phyloP scores from a whole-genome alignment of 2,329 filamentous ascomycete genomes.

The Scedosporium boydii region DNA sequence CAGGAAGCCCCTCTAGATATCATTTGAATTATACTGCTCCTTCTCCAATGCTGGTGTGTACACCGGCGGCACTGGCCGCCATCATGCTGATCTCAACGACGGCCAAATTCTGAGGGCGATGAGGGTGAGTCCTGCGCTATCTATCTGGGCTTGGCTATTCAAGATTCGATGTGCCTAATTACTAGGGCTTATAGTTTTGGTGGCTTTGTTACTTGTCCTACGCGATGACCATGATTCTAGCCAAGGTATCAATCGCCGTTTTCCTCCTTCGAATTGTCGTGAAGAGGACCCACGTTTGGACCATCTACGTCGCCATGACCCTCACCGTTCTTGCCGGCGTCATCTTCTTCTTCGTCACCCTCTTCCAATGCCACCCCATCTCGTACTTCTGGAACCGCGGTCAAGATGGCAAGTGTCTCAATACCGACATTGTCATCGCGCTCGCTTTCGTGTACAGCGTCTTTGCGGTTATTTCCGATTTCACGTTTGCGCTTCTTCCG shows the following conservation, averaged over 20 bases:
- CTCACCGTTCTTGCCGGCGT: slow-evolving; percentile 26
- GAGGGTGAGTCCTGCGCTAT: slow-evolving; percentile 17
- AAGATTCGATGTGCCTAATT: slow-evolving; percentile 10
- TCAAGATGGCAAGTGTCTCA: slow-evolving; percentile 25
- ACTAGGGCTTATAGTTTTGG: slow-evolving; percentile 18
- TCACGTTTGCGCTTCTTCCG: slow-evolving; percentile 41
- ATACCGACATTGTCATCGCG: slow-evolving; percentile 34
- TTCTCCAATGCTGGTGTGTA: slow-evolving; percentile 23
- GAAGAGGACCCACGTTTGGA: slow-evolving; percentile 21
- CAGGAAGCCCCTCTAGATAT: slow-evolving; percentile 13
- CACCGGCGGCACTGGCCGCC: slow-evolving; percentile 27
- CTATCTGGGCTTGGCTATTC: slow-evolving; percentile 11
- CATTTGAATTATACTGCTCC: slow-evolving; percentile 26
- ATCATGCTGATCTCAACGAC: slow-evolving; percentile 20
- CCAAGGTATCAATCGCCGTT: slow-evolving; percentile 32
- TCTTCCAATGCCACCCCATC: slow-evolving; percentile 30
- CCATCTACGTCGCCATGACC: slow-evolving; percentile 25
- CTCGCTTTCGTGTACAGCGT: slow-evolving; percentile 44
- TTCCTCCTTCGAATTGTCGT: slow-evolving; percentile 31
- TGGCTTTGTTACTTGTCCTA: slow-evolving; percentile 29
- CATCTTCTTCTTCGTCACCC: slow-evolving; percentile 29
- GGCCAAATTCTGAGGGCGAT: slow-evolving; percentile 20
- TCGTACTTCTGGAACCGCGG: slow-evolving; percentile 29
- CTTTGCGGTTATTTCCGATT: slow-evolving; percentile 38
- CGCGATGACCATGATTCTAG: slow-evolving; percentile 23